These are phyloP conservation scores for Hansfordia pulvinata DNA, from an alignment of 2,329 filamentous ascomycete genomes.

Conservation along the genomic window DNA sequence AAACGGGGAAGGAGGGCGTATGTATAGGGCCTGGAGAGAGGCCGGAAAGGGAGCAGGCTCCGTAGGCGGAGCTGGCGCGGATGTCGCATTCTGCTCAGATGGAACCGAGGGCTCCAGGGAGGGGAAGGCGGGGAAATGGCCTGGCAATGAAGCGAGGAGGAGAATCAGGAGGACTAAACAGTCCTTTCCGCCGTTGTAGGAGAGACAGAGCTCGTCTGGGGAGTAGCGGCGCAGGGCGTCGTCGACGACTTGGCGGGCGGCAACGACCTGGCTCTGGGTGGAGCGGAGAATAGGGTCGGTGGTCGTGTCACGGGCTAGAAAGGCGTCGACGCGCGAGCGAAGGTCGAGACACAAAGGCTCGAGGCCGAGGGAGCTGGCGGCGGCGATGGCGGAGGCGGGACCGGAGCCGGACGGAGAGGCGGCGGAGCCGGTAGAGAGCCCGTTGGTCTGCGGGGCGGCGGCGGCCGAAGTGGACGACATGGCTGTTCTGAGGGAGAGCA, in stretches of 20 bases:
- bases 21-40: slow-evolving; percentile 71
- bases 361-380: background rate
- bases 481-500: no score
- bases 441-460: no score
- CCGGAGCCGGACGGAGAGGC: background rate
- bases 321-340: slow-evolving; percentile 46
- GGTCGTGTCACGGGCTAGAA: slow-evolving; percentile 45
- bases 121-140: slow-evolving; percentile 16
- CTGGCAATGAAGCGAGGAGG: slow-evolving; percentile 54
- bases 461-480: no score
- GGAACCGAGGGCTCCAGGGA: slow-evolving; percentile 9
- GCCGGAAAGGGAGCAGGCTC: slow-evolving; percentile 19
- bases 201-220: slow-evolving; percentile 70
- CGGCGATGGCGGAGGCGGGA: background rate
- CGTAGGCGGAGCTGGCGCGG: background rate
- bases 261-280: slow-evolving; percentile 62
- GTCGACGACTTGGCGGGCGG: slow-evolving; percentile 59
- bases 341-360: slow-evolving; percentile 32
- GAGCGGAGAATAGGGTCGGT: slow-evolving; percentile 41
- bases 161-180: slow-evolving; percentile 85
- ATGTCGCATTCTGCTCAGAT: background rate
- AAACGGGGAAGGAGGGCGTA: slow-evolving; percentile 75
- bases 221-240: slow-evolving; percentile 64
- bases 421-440: no score
- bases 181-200: slow-evolving; percentile 97